Conservation (phyloP, 257 asterid genomes). For the Nicotiana benthamiana region DNA sequence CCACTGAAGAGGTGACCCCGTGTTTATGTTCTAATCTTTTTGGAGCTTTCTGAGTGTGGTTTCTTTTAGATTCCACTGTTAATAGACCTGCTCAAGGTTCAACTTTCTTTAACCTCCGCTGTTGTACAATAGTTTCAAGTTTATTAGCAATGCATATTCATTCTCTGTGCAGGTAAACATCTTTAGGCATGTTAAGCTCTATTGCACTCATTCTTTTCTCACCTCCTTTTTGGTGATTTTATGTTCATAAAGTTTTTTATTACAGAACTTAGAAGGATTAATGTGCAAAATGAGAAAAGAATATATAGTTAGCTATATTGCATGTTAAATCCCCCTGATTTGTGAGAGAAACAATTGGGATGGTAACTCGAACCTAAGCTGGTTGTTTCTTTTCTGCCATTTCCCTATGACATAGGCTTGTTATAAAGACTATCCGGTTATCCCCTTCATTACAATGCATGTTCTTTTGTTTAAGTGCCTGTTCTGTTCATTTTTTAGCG, state of each 20-base stretch:
- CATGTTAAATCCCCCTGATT: not conserved
- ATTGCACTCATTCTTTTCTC: not conserved
- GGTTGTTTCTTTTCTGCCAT: not conserved
- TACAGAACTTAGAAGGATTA: not conserved
- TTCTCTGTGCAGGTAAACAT: not conserved
- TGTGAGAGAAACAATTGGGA: not conserved
- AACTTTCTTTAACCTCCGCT: not conserved
- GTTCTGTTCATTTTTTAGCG: too few relatives aligned
- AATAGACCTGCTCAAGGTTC: not conserved
- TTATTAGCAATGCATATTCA: not conserved
- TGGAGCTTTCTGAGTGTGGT: not conserved
- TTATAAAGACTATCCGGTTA: not conserved
- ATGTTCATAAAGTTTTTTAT: not conserved
- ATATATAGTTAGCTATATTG: not conserved
- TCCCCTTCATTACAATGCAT: not conserved
- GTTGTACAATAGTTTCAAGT: slow-evolving; percentile 1
- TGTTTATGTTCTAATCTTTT: not conserved
- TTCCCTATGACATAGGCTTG: not conserved
- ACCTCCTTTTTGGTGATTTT: not conserved
- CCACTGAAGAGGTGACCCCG: slow-evolving; percentile 57
- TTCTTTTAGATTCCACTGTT: not conserved
- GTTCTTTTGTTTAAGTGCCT: not conserved
- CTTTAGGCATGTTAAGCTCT: not conserved
- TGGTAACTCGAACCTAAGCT: not conserved
- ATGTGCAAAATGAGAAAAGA: not conserved